phyloP scores from a whole-genome alignment of 768 basidiomycete species.

The Termitomyces sp. region DNA sequence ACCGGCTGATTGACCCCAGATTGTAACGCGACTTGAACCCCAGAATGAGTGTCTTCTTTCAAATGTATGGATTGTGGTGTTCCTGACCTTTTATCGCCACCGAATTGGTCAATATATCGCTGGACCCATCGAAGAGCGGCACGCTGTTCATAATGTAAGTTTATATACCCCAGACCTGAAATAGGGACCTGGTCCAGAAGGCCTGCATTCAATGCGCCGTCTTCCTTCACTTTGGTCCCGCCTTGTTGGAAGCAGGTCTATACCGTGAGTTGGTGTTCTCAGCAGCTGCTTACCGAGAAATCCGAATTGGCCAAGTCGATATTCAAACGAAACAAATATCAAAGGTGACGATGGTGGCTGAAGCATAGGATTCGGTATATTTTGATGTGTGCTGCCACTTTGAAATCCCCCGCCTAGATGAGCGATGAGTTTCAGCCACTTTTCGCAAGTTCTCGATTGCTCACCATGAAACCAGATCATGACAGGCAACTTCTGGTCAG shows the following conservation, averaged over 20 bases:
- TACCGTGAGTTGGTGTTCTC: neutral
- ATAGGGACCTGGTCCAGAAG: constrained; percentile 31
- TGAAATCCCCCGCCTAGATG: constrained; percentile 37
- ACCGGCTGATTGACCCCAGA: constrained; percentile 38
- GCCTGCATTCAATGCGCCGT: constrained; percentile 32
- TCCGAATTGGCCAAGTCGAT: constrained; percentile 36
- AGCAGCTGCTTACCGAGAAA: constrained; percentile 27
- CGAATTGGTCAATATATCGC: constrained; percentile 28
- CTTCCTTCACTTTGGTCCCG: constrained; percentile 24
- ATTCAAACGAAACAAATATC: constrained; percentile 37
- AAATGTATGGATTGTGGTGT: neutral
- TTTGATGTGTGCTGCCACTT: constrained; percentile 25
- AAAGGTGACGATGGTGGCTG: constrained; percentile 25
- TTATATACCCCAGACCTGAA: neutral
- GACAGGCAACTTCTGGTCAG: constrained; percentile 24
- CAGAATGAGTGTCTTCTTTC: neutral
- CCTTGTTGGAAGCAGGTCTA: constrained; percentile 15
- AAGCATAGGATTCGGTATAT: constrained; percentile 24
- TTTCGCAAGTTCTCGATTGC: neutral
- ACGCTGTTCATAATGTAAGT: neutral
- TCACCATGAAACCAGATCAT: constrained; percentile 38
- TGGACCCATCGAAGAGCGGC: constrained; percentile 31
- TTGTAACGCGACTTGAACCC: constrained; percentile 29
- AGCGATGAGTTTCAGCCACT: neutral
- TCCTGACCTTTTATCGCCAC: constrained; percentile 29